Evolutionary conservation across 1,284 basidiomycete species (phyloP), one percentile per base, ranked within the genome.

Genomic region (Irpex sp.): DNA sequence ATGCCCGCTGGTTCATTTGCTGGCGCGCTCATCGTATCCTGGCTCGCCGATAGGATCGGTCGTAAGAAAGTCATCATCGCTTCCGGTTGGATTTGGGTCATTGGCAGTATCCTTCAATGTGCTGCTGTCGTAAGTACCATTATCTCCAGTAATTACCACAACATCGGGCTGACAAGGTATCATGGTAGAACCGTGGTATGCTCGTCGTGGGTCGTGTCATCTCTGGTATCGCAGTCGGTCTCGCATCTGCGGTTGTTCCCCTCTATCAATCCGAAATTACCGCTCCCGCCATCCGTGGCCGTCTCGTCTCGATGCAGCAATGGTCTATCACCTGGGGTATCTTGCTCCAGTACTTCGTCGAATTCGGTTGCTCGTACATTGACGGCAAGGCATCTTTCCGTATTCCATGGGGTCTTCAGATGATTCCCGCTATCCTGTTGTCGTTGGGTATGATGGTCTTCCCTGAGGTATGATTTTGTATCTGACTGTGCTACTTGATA

Each of bases 261-360:
- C 66, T 79, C 42, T 80, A 80, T 67, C 89, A 91, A 72, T 85
- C 86, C 42, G 89, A 90, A 73, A 83, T 90, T 65, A 84, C 85
- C 42, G 80, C 82, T 4, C 87, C 87, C 21, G 71, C 79, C 18
- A 87, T 91, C 67, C 87, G 90, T 68, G 90, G 90, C 45, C 84
- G 88, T 39, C 80, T 91, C 64, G 86, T 91, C 48, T 84, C 89
- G 5, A 74, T 91, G 62, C 89, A 92, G 69, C 90, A 91, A 78
- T 90, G 88, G 78, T 82, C 85, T 6, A 89, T 88, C 68, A 89
- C 88, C 0, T 88, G 86, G 85, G 88, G 87, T 72, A 88, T 90
- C 67, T 78, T 90, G 61, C 73, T 90, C 54, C 86, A 89, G 64
- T 88, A 88, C 74, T 89, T 90, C 71, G 78, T 89, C 65, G 82